These are phyloP conservation scores for Sedum album DNA, from an alignment of 164 flowering plant genomes.

Conservation along the genomic window DNA sequence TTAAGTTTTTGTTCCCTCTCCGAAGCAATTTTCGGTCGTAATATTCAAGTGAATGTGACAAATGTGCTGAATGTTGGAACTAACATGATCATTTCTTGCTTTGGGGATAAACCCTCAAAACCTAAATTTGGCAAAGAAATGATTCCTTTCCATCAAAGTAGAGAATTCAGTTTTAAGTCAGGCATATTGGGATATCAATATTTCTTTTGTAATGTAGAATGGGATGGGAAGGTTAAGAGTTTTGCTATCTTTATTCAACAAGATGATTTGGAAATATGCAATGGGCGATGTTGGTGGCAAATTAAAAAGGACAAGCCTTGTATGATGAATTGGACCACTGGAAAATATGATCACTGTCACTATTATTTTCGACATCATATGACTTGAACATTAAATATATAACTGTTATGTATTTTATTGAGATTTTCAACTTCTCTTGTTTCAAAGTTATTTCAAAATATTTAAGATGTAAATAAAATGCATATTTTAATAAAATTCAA, in stretches of 20 bases:
- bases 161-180: background rate
- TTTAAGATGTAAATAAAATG: too few species aligned
- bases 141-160: background rate
- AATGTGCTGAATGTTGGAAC: background rate
- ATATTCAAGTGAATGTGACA: background rate
- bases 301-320: background rate
- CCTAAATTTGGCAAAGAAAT: background rate
- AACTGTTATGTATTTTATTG: too few species aligned
- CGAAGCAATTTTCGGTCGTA: background rate
- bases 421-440: too few species aligned
- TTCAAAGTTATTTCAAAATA: too few species aligned
- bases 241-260: background rate
- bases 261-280: background rate
- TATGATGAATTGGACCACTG: background rate
- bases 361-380: too few species aligned
- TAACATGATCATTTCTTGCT: background rate
- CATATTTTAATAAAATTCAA: too few species aligned
- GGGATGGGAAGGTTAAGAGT: background rate
- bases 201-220: background rate
- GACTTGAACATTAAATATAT: too few species aligned
- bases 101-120: background rate
- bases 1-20: too few species aligned
- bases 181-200: background rate
- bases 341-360: background rate
- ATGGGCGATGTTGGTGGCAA: background rate